Evolutionary conservation across 202 grass and related monocot species (phyloP).

Genomic region (Dendrocalamus latiflorus): DNA sequence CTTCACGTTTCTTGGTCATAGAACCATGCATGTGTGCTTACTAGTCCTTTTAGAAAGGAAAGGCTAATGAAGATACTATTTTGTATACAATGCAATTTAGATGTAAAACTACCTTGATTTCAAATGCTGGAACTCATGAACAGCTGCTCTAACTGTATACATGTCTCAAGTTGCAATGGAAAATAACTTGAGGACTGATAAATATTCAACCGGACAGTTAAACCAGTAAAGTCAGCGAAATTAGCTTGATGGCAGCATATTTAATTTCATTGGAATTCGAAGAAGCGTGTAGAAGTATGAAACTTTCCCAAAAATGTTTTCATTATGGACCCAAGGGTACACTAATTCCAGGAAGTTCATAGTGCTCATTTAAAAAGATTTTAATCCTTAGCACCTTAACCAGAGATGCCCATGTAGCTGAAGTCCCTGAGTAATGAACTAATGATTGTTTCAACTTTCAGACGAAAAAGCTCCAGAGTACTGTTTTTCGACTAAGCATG

Average conservation of each 20-base stretch:
- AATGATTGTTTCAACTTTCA: neutral
- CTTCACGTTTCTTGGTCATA: neutral
- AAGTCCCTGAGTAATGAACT: neutral
- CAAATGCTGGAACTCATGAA: neutral
- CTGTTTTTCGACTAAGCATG: neutral
- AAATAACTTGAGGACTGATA: too few relatives aligned
- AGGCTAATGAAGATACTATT: neutral
- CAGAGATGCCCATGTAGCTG: conserved; percentile 11
- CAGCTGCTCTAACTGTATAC: neutral
- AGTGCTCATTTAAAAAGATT: neutral
- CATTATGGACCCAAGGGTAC: neutral
- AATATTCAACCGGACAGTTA: too few relatives aligned
- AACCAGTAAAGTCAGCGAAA: neutral
- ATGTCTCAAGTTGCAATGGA: too few relatives aligned
- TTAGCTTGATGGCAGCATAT: neutral
- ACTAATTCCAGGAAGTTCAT: neutral
- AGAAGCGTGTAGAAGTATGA: neutral
- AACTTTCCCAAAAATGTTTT: neutral
- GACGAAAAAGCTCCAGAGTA: neutral
- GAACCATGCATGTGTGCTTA: neutral
- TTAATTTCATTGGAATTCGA: neutral
- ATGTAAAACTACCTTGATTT: neutral
- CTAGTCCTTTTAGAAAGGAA: too few relatives aligned
- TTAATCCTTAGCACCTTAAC: neutral
- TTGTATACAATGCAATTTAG: neutral